Evolutionary conservation across 805 yeast genomes (phyloP), one percentile per base, ranked within the genome.

Genomic region (Saccharomycopsis capsularis): DNA sequence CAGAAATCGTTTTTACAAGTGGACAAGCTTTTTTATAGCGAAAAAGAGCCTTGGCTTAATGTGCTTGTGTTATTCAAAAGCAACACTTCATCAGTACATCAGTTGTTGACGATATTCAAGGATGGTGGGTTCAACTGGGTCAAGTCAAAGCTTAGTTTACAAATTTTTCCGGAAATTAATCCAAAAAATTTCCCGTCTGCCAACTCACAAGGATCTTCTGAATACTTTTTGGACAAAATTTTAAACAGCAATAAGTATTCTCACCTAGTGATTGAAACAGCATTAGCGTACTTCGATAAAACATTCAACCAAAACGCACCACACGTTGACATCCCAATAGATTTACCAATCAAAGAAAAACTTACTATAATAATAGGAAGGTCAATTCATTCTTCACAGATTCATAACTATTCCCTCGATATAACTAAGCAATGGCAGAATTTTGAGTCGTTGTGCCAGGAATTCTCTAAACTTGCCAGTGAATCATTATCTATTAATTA

Each of bases 361-460:
- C 64, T 71, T 1, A 48, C 61, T 16, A 55, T 49, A 41, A 55
- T 64, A 1, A 59, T 73, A 3, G 73, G 59, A 48, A 61, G 55
- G 36, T 60, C 60, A 45, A 69, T 54, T 22, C 55, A 16, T 4
- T 9, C 16, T 4, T n/a, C 56, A 5, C 40, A 54, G 27, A 65
- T 63, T 39, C 61, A 65, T 32, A 63, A 66, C 2, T 68, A 68
- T 53, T 59, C 67, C 22, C 51, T 63, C 4, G 67, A 68, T 36
- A 53, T 71, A n/a, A 63, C 66, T 42, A 71, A 71, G 27, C 81
- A 81, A 56, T 81, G 95, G 85, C 68, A 75, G 30, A 78, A 82
- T 52, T 74, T 90, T 50, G 82, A 80, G 50, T 72, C 85, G 2
- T 68, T 89, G 23, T 82, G 95, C 60, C 76, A 75, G 48, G 96